A percentile compares a stretch with the other conserved stretches of the same genome.
These are phyloP conservation scores for Fraxinus sp. DNA, from an alignment of 305 asterid species.

Conservation along the genomic window DNA sequence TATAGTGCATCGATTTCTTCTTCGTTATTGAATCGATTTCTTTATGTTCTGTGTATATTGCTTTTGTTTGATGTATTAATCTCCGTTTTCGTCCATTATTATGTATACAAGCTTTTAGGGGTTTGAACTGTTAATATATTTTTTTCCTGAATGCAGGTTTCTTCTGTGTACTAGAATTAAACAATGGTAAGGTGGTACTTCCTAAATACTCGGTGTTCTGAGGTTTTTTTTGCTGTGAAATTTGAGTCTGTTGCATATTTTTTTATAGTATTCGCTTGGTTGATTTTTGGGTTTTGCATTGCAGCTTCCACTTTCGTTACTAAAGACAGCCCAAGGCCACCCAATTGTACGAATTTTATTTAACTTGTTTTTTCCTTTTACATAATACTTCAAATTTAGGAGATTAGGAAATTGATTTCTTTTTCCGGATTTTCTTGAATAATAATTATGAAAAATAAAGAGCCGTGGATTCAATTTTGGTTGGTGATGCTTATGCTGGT, in stretches of 20 bases:
- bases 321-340: constrained; percentile 66
- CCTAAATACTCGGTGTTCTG: not conserved
- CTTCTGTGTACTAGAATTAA: not conserved
- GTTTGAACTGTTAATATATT: too few species aligned
- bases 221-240: not conserved
- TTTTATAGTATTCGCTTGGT: not conserved
- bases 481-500: not conserved
- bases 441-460: not conserved
- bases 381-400: not conserved
- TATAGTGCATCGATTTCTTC: too few species aligned
- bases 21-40: too few species aligned
- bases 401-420: not conserved
- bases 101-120: too few species aligned
- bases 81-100: too few species aligned
- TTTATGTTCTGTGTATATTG: too few species aligned
- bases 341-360: constrained; percentile 44
- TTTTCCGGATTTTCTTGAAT: not conserved
- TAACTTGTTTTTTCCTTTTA: not conserved
- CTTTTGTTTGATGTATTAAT: too few species aligned
- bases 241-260: not conserved
- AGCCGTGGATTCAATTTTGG: not conserved
- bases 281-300: not conserved
- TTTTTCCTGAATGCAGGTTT: not conserved
- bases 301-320: constrained; percentile 66
- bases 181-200: not conserved